Evolutionary conservation across 352 stramenopile genomes (phyloP), one percentile per base, ranked within the genome.

Genomic region (Globisporangium nagaii): DNA sequence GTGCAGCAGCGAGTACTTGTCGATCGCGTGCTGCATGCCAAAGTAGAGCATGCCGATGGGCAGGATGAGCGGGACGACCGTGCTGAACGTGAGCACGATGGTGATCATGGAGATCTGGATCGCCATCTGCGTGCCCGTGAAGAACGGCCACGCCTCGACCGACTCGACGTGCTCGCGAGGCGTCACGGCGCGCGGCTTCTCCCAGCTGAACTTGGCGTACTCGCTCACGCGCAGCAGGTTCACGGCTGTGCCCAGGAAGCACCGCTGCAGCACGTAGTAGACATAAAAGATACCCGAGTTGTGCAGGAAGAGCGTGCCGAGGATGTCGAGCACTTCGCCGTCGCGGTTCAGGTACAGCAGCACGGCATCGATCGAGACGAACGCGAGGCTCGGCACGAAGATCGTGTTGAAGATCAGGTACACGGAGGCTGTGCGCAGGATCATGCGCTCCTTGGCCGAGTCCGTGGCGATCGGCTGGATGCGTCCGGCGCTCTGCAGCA

Each of bases 251-350:
- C 84, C 81, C 10, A 94, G 59, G 59, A 94, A 94, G 40, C 73
- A 82, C 15, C 84, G 79, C 68, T 94, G 84, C 32, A 94, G 71
- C 47, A 92, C 76, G 50, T 94, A 94, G 60, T 90, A 87, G 50
- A 92, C 79, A 69, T 91, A 94, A 57, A 94, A 94, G 36, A 92
- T 83, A n/a, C 84, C 84, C 17, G 84, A 91, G 53, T 94, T 94
- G 75, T 89, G 81, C 39, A 94, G 49, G 61, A 94, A 94, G 19
- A 94, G 71, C 36, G 82, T 89, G 13, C 83, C 84, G 0, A 94
- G 67, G 67, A 93, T 88, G 31, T 86, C 78, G 19, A 93, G 62
- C 53, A 93, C 76, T 47, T 90, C 73, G 35, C 75, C 82, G 40
- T 90, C 77, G 32, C 73, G 71, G 39, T 86, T 66, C 20, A 94